Evolutionary conservation across 257 asterid genomes (phyloP), one percentile per base, ranked within the genome.

Genomic region (Penstemon newberryi): DNA sequence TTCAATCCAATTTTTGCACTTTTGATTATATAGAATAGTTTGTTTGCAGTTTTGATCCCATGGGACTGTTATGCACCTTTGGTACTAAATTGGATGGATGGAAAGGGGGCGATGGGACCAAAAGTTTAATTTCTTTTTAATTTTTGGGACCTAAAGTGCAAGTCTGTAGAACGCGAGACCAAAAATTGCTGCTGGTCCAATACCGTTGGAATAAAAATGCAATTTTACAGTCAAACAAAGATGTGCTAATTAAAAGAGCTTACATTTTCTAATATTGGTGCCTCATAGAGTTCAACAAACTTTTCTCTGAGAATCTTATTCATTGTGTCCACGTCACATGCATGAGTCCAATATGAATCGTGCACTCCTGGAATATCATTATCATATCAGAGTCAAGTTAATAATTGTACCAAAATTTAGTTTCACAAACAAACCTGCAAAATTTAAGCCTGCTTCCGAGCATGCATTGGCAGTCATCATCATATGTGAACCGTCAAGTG

Each of bases 391-490:
- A 57, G 6, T 7, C 18, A 36, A 50, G 50, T 25, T 63, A 67
- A 75, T 55, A 57, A 40, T 47, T 8, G 47, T 66, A 25, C 2
- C 33, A 25, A 25, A 44, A 69, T 25, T 18, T 59, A 7, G 57
- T 64, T 60, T 12, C 46, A 69, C 44, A 46, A 25, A 25, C 33
- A 1, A 49, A 93, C 99, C 99, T 80, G 99, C 99, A 79, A 93
- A 93, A 72, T 58, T 83, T 75, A 93, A 73, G 69, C 97, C 97
- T 25, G 92, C 94, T 71, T 88, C 81, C 18, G 91, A 80, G 79
- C 99, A 93, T 54, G 99, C 89, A 83, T 85, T 74, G 69, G 99
- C 99, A 65, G 99, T 93, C 99, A 90, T 93, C 99, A 93, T 93
- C 99, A 93, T 93, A 66, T 93, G 99, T 76, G 96, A 88, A 47